Evolutionary conservation across 768 basidiomycete species (phyloP).

Genomic region (Trametes coccinea): DNA sequence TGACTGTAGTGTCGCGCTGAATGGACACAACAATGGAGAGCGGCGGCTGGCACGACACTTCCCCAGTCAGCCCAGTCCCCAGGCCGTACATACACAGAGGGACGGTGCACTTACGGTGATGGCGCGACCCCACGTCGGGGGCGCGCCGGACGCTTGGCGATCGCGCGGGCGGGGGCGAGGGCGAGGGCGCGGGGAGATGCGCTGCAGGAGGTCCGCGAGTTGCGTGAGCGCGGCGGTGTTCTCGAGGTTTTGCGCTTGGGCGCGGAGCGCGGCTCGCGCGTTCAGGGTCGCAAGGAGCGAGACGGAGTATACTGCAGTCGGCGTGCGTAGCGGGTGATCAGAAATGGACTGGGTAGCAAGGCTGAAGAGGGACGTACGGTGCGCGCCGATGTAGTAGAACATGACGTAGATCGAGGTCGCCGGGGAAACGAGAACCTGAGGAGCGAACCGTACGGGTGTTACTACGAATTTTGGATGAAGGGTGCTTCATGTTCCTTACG

Average conservation of each 20-base stretch:
- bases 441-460: too few species aligned
- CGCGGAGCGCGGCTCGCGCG: not conserved
- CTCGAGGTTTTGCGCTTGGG: not conserved
- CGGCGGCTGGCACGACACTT: not conserved
- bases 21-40: not conserved
- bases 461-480: too few species aligned
- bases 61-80: too few species aligned
- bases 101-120: not conserved
- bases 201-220: not conserved
- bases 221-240: not conserved
- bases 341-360: too few species aligned
- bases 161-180: too few species aligned
- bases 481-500: too few species aligned
- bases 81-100: too few species aligned
- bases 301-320: constrained; percentile 9
- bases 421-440: constrained; percentile 5
- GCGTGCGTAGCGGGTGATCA: too few species aligned
- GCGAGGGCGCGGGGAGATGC: not conserved
- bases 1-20: constrained; percentile 3
- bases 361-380: too few species aligned
- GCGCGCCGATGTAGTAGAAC: constrained; percentile 13
- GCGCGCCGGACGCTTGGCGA: not conserved
- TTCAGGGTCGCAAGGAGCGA: constrained; percentile 3
- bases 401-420: constrained; percentile 5
- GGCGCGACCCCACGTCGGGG: not conserved